phyloP scores from a whole-genome alignment of 495 filamentous ascomycete species.

The Oidiodendron maius region DNA sequence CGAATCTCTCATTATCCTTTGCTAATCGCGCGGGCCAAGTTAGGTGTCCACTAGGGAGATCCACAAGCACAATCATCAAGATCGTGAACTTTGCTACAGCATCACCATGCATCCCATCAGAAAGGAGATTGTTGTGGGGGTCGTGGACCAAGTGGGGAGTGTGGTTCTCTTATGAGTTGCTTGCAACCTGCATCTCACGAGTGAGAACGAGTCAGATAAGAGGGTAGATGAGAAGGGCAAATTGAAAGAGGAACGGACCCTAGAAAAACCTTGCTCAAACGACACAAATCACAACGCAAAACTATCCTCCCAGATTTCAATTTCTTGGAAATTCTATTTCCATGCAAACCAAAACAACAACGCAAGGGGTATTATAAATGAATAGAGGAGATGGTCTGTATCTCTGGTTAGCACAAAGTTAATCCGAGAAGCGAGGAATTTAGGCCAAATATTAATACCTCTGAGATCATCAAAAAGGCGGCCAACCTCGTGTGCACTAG shows the following conservation, averaged over 20 bases:
- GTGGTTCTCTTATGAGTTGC: neutral
- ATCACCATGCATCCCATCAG: slow-evolving; percentile 25
- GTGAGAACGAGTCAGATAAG: neutral
- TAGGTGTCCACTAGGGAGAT: slow-evolving; percentile 22
- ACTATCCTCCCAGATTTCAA: neutral
- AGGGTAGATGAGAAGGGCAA: no score
- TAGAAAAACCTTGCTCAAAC: neutral
- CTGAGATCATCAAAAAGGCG: slow-evolving; percentile 21
- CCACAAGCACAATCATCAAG: slow-evolving; percentile 19
- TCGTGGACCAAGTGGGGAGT: slow-evolving; percentile 20
- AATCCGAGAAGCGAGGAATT: no score
- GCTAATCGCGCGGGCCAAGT: slow-evolving; percentile 18
- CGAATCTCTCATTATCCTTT: slow-evolving; percentile 26
- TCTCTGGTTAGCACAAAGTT: neutral
- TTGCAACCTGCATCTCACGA: neutral
- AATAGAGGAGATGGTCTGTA: slow-evolving; percentile 23
- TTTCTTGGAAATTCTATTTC: neutral
- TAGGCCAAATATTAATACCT: neutral
- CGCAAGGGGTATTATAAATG: slow-evolving; percentile 25
- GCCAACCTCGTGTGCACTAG: slow-evolving; percentile 25
- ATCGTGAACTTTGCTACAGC: slow-evolving; percentile 24
- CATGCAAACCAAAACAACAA: slow-evolving; percentile 15
- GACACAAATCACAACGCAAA: neutral
- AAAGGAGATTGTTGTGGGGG: slow-evolving; percentile 22
- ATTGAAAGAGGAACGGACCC: neutral